Evolutionary conservation across 176 grass and related monocot genomes (phyloP).

Genomic region (Zea luxurians): DNA sequence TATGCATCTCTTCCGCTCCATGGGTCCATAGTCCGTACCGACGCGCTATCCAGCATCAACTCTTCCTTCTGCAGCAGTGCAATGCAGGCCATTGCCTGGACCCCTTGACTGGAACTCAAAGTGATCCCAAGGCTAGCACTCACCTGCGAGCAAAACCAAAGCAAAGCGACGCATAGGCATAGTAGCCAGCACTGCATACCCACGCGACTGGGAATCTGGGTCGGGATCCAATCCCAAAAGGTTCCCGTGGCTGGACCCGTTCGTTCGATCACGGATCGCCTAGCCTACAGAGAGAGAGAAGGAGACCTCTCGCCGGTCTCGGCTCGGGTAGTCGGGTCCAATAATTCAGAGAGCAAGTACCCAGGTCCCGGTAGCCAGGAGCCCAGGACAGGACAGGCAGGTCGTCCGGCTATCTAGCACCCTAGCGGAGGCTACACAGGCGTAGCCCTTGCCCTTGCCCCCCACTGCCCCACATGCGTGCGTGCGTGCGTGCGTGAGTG

Average conservation of each 20-base stretch:
- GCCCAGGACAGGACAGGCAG: not conserved
- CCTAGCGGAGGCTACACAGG: slow-evolving; percentile 17
- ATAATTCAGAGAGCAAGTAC: not conserved
- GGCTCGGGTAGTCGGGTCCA: not conserved
- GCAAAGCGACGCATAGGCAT: not conserved
- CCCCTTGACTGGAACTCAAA: not conserved
- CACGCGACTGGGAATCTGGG: not conserved
- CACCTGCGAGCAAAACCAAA: not conserved
- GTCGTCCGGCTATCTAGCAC: not conserved
- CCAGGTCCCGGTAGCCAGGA: not conserved
- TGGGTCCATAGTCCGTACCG: not conserved
- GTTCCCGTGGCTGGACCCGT: not conserved
- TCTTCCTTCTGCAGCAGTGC: not conserved
- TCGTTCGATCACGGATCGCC: not conserved
- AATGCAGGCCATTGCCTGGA: not conserved
- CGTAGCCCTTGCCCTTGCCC: slow-evolving; percentile 20
- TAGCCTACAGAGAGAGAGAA: no score
- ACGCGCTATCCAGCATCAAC: not conserved
- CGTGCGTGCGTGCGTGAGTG: not conserved
- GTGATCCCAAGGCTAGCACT: not conserved
- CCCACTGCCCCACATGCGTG: slow-evolving; percentile 30
- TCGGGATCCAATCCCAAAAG: not conserved
- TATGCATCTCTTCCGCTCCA: not conserved
- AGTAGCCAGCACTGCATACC: not conserved
- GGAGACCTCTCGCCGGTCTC: no score